phyloP scores from a whole-genome alignment of 2,329 filamentous ascomycete species.

The Pseudogymnoascus sp. region DNA sequence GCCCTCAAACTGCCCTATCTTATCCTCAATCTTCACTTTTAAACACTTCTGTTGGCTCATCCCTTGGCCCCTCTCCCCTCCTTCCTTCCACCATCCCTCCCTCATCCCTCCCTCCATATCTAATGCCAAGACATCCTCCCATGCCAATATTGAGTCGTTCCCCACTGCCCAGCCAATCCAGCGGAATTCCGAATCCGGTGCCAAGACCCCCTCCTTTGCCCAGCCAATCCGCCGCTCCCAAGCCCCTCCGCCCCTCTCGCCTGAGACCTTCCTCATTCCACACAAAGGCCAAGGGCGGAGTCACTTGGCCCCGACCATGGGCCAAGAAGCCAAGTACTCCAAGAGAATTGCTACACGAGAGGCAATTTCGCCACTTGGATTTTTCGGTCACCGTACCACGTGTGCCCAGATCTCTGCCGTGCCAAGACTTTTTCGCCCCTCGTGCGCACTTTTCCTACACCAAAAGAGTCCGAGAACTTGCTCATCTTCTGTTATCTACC shows the following conservation, averaged over 20 bases:
- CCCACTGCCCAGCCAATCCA: not conserved
- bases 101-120: not conserved
- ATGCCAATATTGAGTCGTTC: not conserved
- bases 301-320: not conserved
- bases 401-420: not conserved
- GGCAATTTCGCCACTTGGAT: not conserved
- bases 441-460: not conserved
- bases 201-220: not conserved
- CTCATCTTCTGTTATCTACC: not conserved
- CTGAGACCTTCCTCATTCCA: slow-evolving; percentile 1
- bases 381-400: not conserved
- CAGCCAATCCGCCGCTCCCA: slow-evolving; percentile 1
- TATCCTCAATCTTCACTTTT: not conserved
- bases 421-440: not conserved
- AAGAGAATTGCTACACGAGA: not conserved
- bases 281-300: not conserved
- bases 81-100: too few relatives aligned
- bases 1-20: not conserved
- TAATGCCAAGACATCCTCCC: not conserved
- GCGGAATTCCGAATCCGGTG: not conserved
- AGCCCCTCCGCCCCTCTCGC: not conserved
- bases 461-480: not conserved
- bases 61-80: not conserved
- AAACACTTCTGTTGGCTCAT: not conserved
- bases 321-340: not conserved